phyloP scores from a whole-genome alignment of 176 grass and related monocot genomes.

The Rhipidocladum racemiflorum region DNA sequence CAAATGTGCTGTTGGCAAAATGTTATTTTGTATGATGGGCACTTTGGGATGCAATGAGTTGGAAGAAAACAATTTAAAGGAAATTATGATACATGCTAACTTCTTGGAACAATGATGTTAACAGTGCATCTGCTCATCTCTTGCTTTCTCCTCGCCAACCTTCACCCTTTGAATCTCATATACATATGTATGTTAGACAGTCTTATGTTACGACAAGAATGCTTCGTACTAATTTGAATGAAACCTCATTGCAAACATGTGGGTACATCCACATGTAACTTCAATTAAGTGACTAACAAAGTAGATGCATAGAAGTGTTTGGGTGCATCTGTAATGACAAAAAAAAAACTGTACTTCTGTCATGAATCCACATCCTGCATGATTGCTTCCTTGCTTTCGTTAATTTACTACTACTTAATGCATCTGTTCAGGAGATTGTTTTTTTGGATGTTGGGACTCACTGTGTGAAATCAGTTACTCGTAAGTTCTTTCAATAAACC shows the following conservation, averaged over 20 bases:
- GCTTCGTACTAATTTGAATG: not conserved
- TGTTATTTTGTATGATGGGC: not conserved
- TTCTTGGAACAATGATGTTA: not conserved
- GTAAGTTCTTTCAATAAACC: no score
- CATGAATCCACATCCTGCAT: no score
- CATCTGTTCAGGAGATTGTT: no score
- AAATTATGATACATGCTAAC: not conserved
- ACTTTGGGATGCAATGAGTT: constrained; percentile 2
- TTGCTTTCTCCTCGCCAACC: not conserved
- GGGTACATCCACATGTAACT: not conserved
- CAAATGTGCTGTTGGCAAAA: no score
- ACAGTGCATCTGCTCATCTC: not conserved
- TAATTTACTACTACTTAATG: no score
- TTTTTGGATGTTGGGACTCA: no score
- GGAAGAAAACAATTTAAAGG: not conserved
- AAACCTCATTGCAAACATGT: not conserved
- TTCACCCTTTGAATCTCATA: not conserved
- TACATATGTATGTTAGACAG: not conserved
- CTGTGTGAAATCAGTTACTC: no score
- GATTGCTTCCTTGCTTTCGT: no score
- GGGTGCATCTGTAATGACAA: no score
- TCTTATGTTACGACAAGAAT: not conserved
- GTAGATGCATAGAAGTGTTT: no score
- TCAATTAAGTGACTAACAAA: no score
- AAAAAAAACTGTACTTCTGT: no score